These are phyloP conservation scores for Lactifluus pinguis DNA, from an alignment of 768 basidiomycete species.

Conservation along the genomic window DNA sequence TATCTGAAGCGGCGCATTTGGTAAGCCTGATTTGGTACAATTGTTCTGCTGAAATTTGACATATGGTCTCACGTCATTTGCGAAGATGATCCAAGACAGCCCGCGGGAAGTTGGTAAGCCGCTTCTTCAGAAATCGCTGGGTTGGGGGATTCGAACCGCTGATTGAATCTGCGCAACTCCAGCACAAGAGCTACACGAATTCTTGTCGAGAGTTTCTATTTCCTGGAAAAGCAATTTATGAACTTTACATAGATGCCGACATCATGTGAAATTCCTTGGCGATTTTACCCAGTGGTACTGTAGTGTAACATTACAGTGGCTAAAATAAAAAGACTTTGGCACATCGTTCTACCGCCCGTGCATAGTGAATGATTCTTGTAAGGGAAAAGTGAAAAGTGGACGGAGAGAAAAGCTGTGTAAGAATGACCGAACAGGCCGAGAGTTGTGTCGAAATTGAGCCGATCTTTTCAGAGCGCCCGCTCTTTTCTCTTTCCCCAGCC, in stretches of 20 bases:
- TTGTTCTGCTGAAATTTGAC: not conserved
- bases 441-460: not conserved
- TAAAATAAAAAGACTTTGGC: too few species aligned
- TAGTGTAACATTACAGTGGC: too few species aligned
- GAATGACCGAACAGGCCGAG: not conserved
- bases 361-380: too few species aligned
- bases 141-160: not conserved
- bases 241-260: not conserved
- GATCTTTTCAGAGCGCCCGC: not conserved
- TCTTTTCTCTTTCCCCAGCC: not conserved
- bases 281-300: too few species aligned
- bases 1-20: conserved; percentile 28
- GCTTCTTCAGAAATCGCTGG: not conserved
- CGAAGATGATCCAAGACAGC: conserved; percentile 15
- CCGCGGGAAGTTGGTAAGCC: conserved; percentile 17
- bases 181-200: conserved; percentile 17
- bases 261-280: not conserved
- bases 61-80: not conserved
- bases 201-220: not conserved
- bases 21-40: conserved; percentile 8
- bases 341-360: too few species aligned
- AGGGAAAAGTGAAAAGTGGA: not conserved
- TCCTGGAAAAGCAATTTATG: conserved; percentile 4
- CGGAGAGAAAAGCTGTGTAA: not conserved
- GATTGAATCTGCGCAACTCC: too few species aligned